These are phyloP conservation scores for Lotus japonicus DNA, from an alignment of 306 rosid species.

Conservation along the genomic window DNA sequence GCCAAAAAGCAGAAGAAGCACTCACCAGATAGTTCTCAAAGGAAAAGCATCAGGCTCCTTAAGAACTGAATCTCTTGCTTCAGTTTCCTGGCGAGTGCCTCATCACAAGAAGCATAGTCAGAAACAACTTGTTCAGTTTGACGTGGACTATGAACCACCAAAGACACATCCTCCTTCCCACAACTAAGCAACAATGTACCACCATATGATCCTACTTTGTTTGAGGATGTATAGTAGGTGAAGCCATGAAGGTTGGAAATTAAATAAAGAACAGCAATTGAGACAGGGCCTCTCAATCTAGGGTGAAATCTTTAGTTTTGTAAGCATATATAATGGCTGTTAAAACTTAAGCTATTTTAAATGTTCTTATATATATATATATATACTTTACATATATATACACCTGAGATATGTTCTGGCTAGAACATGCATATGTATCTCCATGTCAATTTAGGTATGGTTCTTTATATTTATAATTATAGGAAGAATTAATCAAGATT, in stretches of 20 bases:
- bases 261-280: neutral
- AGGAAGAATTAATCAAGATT: too few species aligned
- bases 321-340: neutral
- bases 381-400: neutral
- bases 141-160: slow-evolving; percentile 68
- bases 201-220: neutral
- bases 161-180: slow-evolving; percentile 86
- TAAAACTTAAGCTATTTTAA: neutral
- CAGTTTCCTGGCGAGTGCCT: slow-evolving; percentile 58
- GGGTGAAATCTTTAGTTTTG: slow-evolving; percentile 13
- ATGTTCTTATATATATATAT: neutral
- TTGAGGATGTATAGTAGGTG: neutral
- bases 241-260: neutral
- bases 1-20: slow-evolving; percentile 2
- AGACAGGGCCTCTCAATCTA: neutral
- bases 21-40: neutral
- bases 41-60: slow-evolving; percentile 13
- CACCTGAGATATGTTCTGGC: slow-evolving; percentile 6
- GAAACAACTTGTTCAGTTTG: slow-evolving; percentile 43
- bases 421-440: neutral
- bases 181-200: slow-evolving; percentile 32
- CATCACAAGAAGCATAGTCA: slow-evolving; percentile 37
- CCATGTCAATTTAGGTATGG: neutral
- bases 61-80: slow-evolving; percentile 17
- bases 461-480: too few species aligned